Base-by-base conservation (phyloP, 2,329 filamentous ascomycete species). In the Penicillium sp. region DNA sequence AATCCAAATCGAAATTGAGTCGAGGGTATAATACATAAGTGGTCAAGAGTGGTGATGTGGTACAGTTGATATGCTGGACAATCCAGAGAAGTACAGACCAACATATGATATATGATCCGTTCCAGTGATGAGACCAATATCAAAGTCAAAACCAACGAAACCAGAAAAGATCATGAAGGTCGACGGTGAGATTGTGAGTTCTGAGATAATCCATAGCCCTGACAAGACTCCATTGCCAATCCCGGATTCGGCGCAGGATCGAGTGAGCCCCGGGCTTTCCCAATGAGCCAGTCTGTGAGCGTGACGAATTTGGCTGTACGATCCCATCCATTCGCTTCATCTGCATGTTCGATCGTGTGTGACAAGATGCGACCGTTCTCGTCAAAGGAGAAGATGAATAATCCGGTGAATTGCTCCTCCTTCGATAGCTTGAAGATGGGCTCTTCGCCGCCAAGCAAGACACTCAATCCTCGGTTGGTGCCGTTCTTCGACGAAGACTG, bases 321-420 rank as follows among this genome's bases (percentile, higher is more conserved):
- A 54, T 95, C 89, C 79, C 84, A 93, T 43, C 86, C 79, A 26
- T 82, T 79, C 11, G 82, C 81, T 55, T 92, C 82, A 54, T 95
- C 84, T 1, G 85, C 84, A 66, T 94, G 85, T 66, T 98, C 92
- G 55, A 98, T 96, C 0, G 86, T 94, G 63, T 96, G 92, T 51
- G 79, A 87, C 32, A 84, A 66, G 23, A 98, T 79, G 47, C 87
- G 75, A 1, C 92, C 92, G 54, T 94, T 77, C 31, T 79, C 74
- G 57, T 96, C 92, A 60, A 98, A 98, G 49, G 94, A 86, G 61
- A 98, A 98, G 42, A 95, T 82, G 65, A 96, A 98, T 8, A 96
- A 66, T 0, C 92, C 92, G 1, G 81, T 85, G 53, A 96, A 96
- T 56, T 89, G 84, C 55, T 85, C 82, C 44, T 77, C 76, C 33